These are phyloP conservation scores for Rhynchosporium graminicola DNA, from an alignment of 2,329 filamentous ascomycete species.

Conservation along the genomic window DNA sequence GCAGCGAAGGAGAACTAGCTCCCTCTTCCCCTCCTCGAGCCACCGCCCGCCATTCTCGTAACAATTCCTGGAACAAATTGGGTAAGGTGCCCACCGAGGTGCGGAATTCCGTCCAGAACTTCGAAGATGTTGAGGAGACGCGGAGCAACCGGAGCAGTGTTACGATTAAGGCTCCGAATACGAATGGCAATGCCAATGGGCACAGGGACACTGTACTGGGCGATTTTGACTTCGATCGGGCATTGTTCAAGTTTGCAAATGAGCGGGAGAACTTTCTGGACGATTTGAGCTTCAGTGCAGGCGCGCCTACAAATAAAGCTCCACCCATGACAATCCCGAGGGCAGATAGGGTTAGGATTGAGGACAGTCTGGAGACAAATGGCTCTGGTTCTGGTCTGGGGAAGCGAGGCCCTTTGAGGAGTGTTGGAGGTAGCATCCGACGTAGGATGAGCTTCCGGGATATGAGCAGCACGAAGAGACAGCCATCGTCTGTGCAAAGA, in stretches of 20 bases:
- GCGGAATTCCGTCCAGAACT: conserved; percentile 54
- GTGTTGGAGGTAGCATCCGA: conserved; percentile 80
- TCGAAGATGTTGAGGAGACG: conserved; percentile 56
- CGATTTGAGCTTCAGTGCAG: conserved; percentile 85
- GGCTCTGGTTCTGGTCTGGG: conserved; percentile 21
- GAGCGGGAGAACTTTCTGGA: conserved; percentile 92
- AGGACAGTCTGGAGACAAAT: conserved; percentile 56
- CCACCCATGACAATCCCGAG: conserved; percentile 76
- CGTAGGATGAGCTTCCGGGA: conserved; percentile 91
- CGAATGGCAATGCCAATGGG: conserved; percentile 30
- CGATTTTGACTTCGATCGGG: conserved; percentile 92
- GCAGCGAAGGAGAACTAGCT: conserved; percentile 56
- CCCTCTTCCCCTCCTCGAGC: conserved; percentile 32
- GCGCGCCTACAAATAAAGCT: conserved; percentile 65
- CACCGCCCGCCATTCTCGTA: conserved; percentile 59
- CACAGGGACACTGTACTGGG: conserved; percentile 42
- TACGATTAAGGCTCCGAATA: conserved; percentile 55
- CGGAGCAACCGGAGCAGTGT: conserved; percentile 65
- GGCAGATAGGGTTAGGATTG: conserved; percentile 77
- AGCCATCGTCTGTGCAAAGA: conserved; percentile 69
- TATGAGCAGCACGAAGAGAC: conserved; percentile 92
- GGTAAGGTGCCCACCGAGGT: conserved; percentile 55
- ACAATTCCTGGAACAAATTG: conserved; percentile 59
- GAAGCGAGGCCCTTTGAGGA: conserved; percentile 48
- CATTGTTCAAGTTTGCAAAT: conserved; percentile 90